Base-by-base conservation (phyloP, 257 asterid species). In the Ilex aquifolium region DNA sequence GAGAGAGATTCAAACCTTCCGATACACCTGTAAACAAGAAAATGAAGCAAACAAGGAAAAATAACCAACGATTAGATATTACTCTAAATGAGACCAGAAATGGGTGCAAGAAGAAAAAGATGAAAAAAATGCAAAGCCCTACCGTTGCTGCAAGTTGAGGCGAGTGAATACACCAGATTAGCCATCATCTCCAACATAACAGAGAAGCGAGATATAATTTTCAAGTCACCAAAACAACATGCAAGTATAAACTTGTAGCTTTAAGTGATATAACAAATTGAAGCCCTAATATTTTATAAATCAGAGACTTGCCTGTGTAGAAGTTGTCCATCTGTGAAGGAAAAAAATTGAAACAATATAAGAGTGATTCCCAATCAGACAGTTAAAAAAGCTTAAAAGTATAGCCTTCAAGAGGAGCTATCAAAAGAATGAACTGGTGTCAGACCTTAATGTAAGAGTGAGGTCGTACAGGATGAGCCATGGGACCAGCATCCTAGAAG, bases 401-500 rank as follows among this genome's bases (percentile, higher is more conserved):
- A 36, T 36, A 36, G 42, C 7, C 2, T 36, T 36, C 8, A 50
- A 60, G 40, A 57, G 63, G 57, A 49, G 11, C 29, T 48, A 29
- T 63, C 40, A 3, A 31, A 58, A 52, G 61, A 54, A 62, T 57
- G 56, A 64, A 49, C 62, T 69, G 6, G 58, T 39, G 57, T 44
- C 44, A 65, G 44, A 88, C 95, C 96, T 86, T 86, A 67, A 85
- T 88, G 44, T 85, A 88, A 65, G 92, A 83, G 69, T 85, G 92
- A 65, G 96, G 95, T 9, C 96, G 83, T 40, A 88, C 92, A 13
- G 96, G 96, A 80, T 88, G 96, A 70, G 95, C 90, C 95, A 86
- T 82, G 65, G 95, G 96, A 77, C 96, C 84, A 57, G 95, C 83
- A 85, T 88, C 96, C 95, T 88, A 36, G 42, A 36, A 78, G 54